These are phyloP conservation scores for Marasmius sp. DNA, from an alignment of 1,284 basidiomycete genomes.

Conservation along the genomic window DNA sequence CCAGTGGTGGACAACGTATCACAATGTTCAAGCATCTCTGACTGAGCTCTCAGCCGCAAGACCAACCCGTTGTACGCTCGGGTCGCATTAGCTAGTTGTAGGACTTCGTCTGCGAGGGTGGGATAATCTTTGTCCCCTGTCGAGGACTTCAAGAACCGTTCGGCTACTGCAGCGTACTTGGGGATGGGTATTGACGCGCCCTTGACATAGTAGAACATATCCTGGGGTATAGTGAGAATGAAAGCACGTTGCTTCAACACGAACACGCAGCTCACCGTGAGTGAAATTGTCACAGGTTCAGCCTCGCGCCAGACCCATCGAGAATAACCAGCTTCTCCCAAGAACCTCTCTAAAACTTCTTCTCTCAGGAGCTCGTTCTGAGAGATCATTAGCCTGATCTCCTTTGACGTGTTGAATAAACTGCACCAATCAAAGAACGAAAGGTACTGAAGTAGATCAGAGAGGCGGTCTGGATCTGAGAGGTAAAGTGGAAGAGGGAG, in stretches of 20 bases:
- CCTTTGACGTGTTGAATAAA: constrained; percentile 54
- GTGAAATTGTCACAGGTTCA: constrained; percentile 59
- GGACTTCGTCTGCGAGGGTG: neutral
- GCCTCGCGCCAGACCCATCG: constrained; percentile 60
- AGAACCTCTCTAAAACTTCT: constrained; percentile 61
- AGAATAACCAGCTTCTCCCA: constrained; percentile 66
- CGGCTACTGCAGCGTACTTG: constrained; percentile 60
- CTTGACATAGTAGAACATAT: constrained; percentile 74
- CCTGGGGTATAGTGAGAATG: constrained; percentile 37
- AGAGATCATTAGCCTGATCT: constrained; percentile 48
- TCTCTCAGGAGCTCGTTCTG: constrained; percentile 54
- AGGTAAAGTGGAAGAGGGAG: constrained; percentile 52
- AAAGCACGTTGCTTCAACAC: constrained; percentile 3
- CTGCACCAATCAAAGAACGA: constrained; percentile 67
- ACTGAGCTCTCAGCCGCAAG: constrained; percentile 70
- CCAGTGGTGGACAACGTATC: constrained; percentile 21
- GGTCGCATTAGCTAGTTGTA: constrained; percentile 39
- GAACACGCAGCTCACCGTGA: constrained; percentile 45
- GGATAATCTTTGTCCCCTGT: constrained; percentile 1
- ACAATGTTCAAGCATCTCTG: constrained; percentile 44
- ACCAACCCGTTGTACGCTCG: constrained; percentile 75
- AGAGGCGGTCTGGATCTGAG: constrained; percentile 46
- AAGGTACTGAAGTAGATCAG: constrained; percentile 50
- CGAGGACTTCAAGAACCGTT: constrained; percentile 49
- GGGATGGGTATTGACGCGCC: constrained; percentile 72